A percentile compares a stretch with the other conserved stretches of the same genome.
phyloP scores from a whole-genome alignment of 768 basidiomycete genomes.

The Cytidiella melzeri region DNA sequence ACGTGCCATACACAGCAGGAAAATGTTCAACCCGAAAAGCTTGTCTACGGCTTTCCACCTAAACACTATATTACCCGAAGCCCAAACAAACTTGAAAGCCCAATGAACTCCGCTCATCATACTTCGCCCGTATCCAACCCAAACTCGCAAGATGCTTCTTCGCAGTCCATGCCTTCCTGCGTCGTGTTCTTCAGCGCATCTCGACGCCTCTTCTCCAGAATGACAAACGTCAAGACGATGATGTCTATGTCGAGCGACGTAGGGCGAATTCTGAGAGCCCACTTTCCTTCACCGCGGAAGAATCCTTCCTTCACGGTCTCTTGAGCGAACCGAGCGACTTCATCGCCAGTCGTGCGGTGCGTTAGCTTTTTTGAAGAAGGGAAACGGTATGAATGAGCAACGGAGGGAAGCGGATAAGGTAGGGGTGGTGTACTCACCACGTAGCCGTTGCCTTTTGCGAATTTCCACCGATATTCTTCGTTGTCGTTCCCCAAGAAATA shows the following conservation, averaged over 20 bases:
- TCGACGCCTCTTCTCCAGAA: slow-evolving; percentile 50
- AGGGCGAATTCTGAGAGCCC: slow-evolving; percentile 42
- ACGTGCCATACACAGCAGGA: no score
- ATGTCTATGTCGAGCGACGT: slow-evolving; percentile 43
- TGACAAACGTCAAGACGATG: slow-evolving; percentile 46
- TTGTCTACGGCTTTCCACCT: no score
- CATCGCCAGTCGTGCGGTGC: slow-evolving; percentile 29
- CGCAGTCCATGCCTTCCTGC: slow-evolving; percentile 16
- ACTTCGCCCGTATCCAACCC: slow-evolving; percentile 13
- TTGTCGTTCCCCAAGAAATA: slow-evolving; percentile 46
- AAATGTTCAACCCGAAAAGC: no score
- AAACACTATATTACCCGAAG: neutral
- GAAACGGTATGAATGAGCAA: neutral
- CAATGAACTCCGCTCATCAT: neutral
- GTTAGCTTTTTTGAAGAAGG: slow-evolving; percentile 29
- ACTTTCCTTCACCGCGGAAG: slow-evolving; percentile 43
- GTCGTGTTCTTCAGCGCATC: slow-evolving; percentile 24
- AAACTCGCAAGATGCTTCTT: slow-evolving; percentile 21
- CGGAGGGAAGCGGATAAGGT: neutral
- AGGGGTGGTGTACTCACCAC: slow-evolving; percentile 28
- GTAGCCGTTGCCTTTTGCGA: slow-evolving; percentile 32
- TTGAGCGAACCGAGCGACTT: slow-evolving; percentile 36
- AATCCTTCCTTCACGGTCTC: slow-evolving; percentile 35
- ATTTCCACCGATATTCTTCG: slow-evolving; percentile 46
- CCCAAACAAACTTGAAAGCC: neutral